Base-by-base conservation (phyloP, 2,329 filamentous ascomycete genomes). In the Incumbomyces delicatus region DNA sequence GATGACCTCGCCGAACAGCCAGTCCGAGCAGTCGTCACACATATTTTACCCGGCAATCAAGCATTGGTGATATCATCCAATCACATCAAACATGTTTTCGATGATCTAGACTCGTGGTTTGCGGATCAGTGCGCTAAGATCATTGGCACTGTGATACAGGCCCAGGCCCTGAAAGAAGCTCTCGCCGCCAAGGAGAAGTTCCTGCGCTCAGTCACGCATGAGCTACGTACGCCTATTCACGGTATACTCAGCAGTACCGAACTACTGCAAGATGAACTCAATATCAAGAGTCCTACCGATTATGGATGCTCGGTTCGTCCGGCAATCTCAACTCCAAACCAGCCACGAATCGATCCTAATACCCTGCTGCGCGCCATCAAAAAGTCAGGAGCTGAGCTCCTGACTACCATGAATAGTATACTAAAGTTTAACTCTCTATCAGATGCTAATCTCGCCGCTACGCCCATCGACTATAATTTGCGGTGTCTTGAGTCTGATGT, bases 211-310 rank as follows among this genome's bases (percentile, higher is more conserved):
- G 64, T 73, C 7, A 71, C 68, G 0, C 70, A 73, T 44, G 67
- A 72, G 31, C 63, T 73, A 0, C 62, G 70, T 32, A 73, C 70
- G 0, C 70, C 70, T 0, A 70, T 73, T 3, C 70, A 73, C 30
- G 70, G 70, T 0, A 69, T 73, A 2, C 59, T 73, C 5, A 63
- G 63, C 6, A 65, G 63, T 1, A 60, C 61, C 3, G 65, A 73
- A 13, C 53, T 73, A 0, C 56, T 72, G 1, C 63, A 61, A 0
- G 69, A 72, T 46, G 69, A 71, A 32, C 47, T 71, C 22, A 8
- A 8, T 27, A 27, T 27, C 22, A 27, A 27, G 5, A 27, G 22
- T 27, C 5, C 22, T 27, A 27, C 8, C 5, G 22, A 8, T 27
- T 8, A 27, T 8, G 22, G 4, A 5, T 8, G 22, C 8, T 27